phyloP scores from a whole-genome alignment of 768 basidiomycete genomes.

The Tulasnella sp. region DNA sequence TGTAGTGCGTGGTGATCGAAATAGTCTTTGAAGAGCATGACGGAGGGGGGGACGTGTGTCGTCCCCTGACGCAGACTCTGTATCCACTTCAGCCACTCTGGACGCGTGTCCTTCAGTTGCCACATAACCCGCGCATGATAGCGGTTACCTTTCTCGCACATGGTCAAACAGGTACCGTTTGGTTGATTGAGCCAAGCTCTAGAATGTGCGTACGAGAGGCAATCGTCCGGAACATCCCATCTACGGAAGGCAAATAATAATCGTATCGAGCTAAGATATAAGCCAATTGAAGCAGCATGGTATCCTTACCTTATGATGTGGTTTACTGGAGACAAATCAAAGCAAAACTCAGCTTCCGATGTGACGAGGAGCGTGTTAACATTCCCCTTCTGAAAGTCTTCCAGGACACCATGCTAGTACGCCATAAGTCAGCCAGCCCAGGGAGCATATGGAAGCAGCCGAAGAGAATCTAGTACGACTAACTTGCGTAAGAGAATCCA shows the following conservation, averaged over 20 bases:
- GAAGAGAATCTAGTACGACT: too few relatives aligned
- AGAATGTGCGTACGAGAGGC: conserved; percentile 47
- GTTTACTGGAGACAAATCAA: conserved; percentile 46
- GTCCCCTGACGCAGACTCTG: conserved; percentile 33
- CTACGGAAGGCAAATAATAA: too few relatives aligned
- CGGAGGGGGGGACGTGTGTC: conserved; percentile 37
- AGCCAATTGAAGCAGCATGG: background rate
- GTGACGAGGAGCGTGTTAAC: conserved; percentile 57
- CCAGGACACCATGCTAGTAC: conserved; percentile 38
- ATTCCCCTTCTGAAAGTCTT: conserved; percentile 42
- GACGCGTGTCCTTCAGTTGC: conserved; percentile 32
- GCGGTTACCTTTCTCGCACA: conserved; percentile 51
- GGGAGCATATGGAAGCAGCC: too few relatives aligned
- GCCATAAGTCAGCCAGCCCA: conserved; percentile 8
- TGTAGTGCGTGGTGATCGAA: conserved; percentile 42
- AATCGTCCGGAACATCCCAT: conserved; percentile 52
- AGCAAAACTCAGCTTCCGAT: conserved; percentile 42
- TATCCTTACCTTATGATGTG: conserved; percentile 49
- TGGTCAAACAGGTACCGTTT: conserved; percentile 47
- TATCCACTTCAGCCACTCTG: conserved; percentile 41
- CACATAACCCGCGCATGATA: conserved; percentile 44
- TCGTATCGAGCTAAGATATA: background rate
- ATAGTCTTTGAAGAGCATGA: conserved; percentile 33
- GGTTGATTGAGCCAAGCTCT: conserved; percentile 39
- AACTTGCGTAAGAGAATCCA: conserved; percentile 30